phyloP scores from a whole-genome alignment of 1,284 basidiomycete species.

The Porodaedalea pini region DNA sequence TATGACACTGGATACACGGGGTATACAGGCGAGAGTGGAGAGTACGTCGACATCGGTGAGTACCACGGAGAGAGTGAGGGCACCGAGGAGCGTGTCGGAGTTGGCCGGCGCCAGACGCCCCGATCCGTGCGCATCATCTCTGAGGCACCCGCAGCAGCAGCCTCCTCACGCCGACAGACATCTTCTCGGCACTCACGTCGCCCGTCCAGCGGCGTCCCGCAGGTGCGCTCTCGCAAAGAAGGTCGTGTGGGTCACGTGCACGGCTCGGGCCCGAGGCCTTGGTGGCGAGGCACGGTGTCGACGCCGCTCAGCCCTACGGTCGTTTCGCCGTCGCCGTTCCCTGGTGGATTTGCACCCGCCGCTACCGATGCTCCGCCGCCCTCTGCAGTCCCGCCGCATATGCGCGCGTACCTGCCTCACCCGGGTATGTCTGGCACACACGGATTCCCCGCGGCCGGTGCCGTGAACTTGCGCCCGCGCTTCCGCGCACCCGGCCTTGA shows the following conservation, averaged over 20 bases:
- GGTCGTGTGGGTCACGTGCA: constrained; percentile 12
- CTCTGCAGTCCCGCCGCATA: constrained; percentile 32
- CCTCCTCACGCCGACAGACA: constrained; percentile 7
- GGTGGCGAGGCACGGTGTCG: constrained; percentile 17
- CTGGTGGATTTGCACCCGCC: not conserved
- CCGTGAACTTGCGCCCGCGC: constrained; percentile 42
- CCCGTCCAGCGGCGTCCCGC: not conserved
- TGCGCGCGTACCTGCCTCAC: constrained; percentile 24
- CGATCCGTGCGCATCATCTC: constrained; percentile 76
- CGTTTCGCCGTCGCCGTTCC: constrained; percentile 14
- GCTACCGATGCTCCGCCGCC: constrained; percentile 23
- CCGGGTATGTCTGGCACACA: constrained; percentile 5
- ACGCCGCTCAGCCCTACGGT: constrained; percentile 18
- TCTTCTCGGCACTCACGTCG: constrained; percentile 8
- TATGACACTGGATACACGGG: constrained; percentile 20
- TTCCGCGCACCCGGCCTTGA: constrained; percentile 63
- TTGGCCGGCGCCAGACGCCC: constrained; percentile 68
- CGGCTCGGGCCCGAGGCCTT: constrained; percentile 13
- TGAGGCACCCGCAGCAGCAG: not conserved
- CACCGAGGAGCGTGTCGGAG: constrained; percentile 9
- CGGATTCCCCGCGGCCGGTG: not conserved
- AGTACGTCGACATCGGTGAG: constrained; percentile 34
- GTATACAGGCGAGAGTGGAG: constrained; percentile 31
- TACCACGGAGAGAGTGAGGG: constrained; percentile 13
- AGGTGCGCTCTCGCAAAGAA: constrained; percentile 15